A percentile compares a stretch with the other conserved stretches of the same genome.
Conservation (phyloP, 2,329 filamentous ascomycete species). For the Rutstroemia sp. region DNA sequence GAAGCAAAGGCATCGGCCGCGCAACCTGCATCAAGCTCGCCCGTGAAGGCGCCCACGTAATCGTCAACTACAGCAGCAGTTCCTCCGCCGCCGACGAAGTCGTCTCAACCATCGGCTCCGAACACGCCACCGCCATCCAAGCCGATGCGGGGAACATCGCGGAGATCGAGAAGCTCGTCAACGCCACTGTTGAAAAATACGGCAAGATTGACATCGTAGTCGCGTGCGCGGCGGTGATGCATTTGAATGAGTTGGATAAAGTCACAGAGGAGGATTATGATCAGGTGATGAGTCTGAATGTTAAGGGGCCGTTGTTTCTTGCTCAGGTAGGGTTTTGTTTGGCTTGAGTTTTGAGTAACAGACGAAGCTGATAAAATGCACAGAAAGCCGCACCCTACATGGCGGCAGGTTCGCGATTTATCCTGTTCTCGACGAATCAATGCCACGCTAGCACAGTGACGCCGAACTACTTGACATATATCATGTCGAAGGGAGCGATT, state of each 20-base stretch:
- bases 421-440: conserved; percentile 44
- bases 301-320: conserved; percentile 51
- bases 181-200: conserved; percentile 40
- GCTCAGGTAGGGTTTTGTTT: conserved; percentile 30
- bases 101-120: conserved; percentile 39
- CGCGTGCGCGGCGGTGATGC: conserved; percentile 46
- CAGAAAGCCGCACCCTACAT: conserved; percentile 47
- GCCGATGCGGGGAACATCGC: conserved; percentile 43
- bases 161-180: conserved; percentile 42
- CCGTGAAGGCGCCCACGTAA: conserved; percentile 46
- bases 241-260: conserved; percentile 40
- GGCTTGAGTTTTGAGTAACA: too few species aligned
- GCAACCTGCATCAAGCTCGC: conserved; percentile 51
- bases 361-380: background rate
- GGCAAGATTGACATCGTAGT: conserved; percentile 52
- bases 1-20: conserved; percentile 52
- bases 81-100: conserved; percentile 39
- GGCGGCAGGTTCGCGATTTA: conserved; percentile 38
- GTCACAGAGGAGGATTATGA: conserved; percentile 47
- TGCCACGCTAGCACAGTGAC: conserved; percentile 32
- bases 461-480: conserved; percentile 39
- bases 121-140: conserved; percentile 45
- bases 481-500: conserved; percentile 44
- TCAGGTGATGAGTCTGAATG: conserved; percentile 42
- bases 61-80: conserved; percentile 51